Base-by-base conservation (phyloP, 2,329 filamentous ascomycete species). In the Lachnellula subtilissima region DNA sequence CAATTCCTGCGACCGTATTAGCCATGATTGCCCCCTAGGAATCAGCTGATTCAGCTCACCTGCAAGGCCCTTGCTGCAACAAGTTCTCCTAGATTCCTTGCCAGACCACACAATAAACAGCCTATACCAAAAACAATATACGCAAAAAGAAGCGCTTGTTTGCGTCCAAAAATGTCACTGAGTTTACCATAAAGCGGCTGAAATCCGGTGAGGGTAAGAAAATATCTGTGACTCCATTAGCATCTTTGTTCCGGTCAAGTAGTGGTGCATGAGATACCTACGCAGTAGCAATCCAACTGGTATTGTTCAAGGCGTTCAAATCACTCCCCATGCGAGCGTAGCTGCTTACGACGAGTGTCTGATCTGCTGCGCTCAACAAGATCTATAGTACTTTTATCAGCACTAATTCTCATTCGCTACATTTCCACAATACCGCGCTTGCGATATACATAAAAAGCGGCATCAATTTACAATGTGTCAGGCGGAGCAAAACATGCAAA, bases 291-390 rank as follows among this genome's bases (percentile, higher is more conserved):
- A 91, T 86, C 88, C 88, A 91, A 52, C 83, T 87, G 4, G 87
- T 90, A 61, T 82, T 82, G 67, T 87, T 89, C 52, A 93, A 76
- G 1, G 88, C 87, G 51, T 88, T 77, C 28, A 93, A 74, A 60
- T 92, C 89, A 55, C 81, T 89, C 11, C 88, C 88, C 64, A 93
- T 92, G 60, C 80, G 83, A 50, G 86, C 87, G 70, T 91, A 91
- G n/a, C 81, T 85, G n/a, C 84, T 84, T 49, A 92, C 83, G 32
- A 89, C 85, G 53, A 92, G 83, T 0, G 89, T 89, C 70, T 91
- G 87, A 67, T 93, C 89, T 50, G 86, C 78, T 4, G 88, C 86
- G 19, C 85, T 80, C 7, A 93, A 76, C 67, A 89, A 89, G 42
- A 91, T 75, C 85, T 88, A 66, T 42, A 48, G 2, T 43, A 3